Evolutionary conservation across 305 asterid species (phyloP), one percentile per base, ranked within the genome.

Genomic region (Fraxinus platypoda): DNA sequence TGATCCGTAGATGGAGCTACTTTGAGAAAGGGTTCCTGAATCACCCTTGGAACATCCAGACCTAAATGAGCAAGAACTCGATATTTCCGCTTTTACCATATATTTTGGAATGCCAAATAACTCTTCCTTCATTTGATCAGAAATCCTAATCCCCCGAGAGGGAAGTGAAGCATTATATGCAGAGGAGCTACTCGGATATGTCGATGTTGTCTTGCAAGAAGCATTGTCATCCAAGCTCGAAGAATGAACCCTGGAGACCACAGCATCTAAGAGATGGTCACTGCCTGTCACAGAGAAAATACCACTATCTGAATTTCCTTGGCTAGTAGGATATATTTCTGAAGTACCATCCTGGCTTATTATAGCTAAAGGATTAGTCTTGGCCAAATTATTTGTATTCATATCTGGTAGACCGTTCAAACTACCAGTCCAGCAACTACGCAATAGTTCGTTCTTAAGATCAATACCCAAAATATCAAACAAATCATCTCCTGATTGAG

Each of bases 251-350:
- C 78, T 91, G 4, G 91, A 88, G 73, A 92, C 89, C 79, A 91
- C 88, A 79, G 95, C 92, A 80, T 92, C 97, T 85, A 92, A 85
- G 73, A 93, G 92, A 81, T 84, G 86, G 86, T 91, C 95, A 21
- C 85, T 75, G 64, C 84, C 83, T 25, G 77, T 70, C 28, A 74
- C 66, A 43, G 90, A 82, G 78, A 83, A 84, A 72, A 81, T 82
- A 84, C 87, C 87, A 84, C 84, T 82, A 31, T 87, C 90, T 3
- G 87, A 74, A 46, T 79, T 82, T 66, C 85, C 90, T 83, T 79
- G 90, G 66, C 85, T 87, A 81, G 85, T 83, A 11, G 88, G 75
- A 83, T 77, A 70, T 41, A 83, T 64, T 54, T 83, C 88, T 1
- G 88, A 85, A 82, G 87, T 83, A 83, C 80, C 86, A 41, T 81